phyloP scores from a whole-genome alignment of 495 filamentous ascomycete genomes.

The Poronia punctata region DNA sequence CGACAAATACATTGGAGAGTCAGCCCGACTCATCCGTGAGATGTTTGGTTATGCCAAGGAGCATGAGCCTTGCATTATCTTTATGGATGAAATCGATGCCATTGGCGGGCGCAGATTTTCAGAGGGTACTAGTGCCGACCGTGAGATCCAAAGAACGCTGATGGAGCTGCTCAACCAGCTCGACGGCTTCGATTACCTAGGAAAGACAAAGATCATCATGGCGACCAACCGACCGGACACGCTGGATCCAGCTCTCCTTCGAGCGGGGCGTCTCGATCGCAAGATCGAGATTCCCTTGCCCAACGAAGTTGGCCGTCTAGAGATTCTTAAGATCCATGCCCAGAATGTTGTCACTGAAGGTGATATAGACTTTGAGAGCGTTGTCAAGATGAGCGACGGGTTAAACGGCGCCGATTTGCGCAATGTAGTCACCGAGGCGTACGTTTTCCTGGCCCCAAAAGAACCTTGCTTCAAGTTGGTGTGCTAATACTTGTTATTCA shows the following conservation, averaged over 20 bases:
- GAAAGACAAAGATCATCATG: conserved; percentile 99
- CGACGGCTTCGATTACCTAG: conserved; percentile 98
- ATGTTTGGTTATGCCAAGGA: conserved; percentile 99
- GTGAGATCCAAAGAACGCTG: conserved; percentile 96
- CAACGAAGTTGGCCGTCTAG: conserved; percentile 95
- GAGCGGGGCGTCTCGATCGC: conserved; percentile 89
- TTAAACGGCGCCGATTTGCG: conserved; percentile 95
- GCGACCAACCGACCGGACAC: conserved; percentile 98
- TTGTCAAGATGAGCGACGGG: conserved; percentile 99
- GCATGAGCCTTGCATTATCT: conserved; percentile 99
- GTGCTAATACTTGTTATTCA: conserved; percentile 30
- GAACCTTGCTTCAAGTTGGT: background rate
- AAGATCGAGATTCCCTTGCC: conserved; percentile 99
- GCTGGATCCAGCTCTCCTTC: conserved; percentile 86
- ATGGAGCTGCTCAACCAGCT: conserved; percentile 99
- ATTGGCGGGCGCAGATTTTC: conserved; percentile 96
- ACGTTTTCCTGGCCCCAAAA: conserved; percentile 33
- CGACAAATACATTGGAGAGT: conserved; percentile 99
- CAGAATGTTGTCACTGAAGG: conserved; percentile 80
- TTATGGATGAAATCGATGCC: conserved; percentile 99
- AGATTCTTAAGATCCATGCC: conserved; percentile 98
- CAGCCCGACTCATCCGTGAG: conserved; percentile 92
- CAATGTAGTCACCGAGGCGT: conserved; percentile 99
- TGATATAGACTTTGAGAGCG: conserved; percentile 97
- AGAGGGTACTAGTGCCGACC: conserved; percentile 97